Evolutionary conservation across 257 asterid genomes (phyloP).

Genomic region (Solanum etuberosum): DNA sequence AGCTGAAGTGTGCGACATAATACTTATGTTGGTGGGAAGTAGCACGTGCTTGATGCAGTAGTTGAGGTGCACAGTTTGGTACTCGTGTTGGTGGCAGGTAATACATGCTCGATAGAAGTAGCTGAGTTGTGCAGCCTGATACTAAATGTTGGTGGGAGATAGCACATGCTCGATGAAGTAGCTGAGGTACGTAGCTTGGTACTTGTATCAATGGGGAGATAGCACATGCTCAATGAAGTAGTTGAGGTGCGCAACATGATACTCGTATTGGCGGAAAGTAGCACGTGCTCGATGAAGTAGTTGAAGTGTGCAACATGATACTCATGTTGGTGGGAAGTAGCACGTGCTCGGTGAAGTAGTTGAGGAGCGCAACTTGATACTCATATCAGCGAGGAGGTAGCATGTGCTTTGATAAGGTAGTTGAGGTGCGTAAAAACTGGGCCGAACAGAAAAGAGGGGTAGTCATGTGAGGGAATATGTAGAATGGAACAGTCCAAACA

Average conservation of each 20-base stretch:
- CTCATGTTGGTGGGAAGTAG: not conserved
- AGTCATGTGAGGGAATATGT: not conserved
- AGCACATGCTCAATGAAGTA: accelerated
- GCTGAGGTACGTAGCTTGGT: not conserved
- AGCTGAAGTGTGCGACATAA: not conserved
- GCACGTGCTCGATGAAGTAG: not conserved
- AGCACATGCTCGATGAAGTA: too few relatives aligned
- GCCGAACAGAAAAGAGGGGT: not conserved
- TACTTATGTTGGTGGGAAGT: not conserved
- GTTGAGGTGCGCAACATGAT: not conserved
- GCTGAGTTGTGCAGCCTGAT: too few relatives aligned
- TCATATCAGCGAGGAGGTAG: not conserved
- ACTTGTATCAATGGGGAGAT: too few relatives aligned
- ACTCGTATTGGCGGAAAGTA: accelerated
- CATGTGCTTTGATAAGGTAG: not conserved
- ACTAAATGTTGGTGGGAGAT: too few relatives aligned
- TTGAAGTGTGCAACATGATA: not conserved
- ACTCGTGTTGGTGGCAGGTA: not conserved
- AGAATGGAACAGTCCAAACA: not conserved
- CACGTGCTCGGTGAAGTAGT: accelerated
- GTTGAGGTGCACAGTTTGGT: not conserved
- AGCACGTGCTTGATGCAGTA: not conserved
- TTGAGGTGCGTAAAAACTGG: not conserved
- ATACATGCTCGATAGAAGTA: too few relatives aligned
- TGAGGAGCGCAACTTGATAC: not conserved